phyloP scores from a whole-genome alignment of 805 yeast species.

The Blastobotrys chiropterorum region DNA sequence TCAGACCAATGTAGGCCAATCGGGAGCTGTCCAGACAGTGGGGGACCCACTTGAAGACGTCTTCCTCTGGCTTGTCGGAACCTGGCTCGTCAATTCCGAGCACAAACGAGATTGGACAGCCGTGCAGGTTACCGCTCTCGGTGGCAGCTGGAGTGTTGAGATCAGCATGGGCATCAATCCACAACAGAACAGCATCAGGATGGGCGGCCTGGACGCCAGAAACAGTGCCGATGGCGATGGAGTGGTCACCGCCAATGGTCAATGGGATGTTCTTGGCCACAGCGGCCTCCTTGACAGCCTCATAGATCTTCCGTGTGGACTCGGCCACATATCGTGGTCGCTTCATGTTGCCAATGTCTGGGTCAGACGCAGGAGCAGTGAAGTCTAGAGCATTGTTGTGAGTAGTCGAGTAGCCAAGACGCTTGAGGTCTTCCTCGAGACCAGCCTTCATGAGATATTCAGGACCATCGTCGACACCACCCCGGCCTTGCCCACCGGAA shows the following conservation, averaged over 20 bases:
- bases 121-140: constrained; percentile 87
- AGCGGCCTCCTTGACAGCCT: constrained; percentile 50
- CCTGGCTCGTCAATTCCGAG: constrained; percentile 52
- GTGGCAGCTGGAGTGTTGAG: constrained; percentile 83
- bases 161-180: constrained; percentile 99
- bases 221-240: constrained; percentile 90
- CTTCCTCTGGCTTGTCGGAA: constrained; percentile 35
- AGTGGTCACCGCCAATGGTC: constrained; percentile 95
- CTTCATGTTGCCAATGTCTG: constrained; percentile 53
- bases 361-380: constrained; percentile 38
- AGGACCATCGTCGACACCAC: constrained; percentile 96
- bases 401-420: constrained; percentile 68
- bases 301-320: constrained; percentile 58
- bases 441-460: constrained; percentile 69
- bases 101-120: constrained; percentile 90
- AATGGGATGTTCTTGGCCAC: constrained; percentile 53
- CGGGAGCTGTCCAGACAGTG: constrained; percentile 56
- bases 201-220: constrained; percentile 70
- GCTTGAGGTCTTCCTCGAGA: constrained; percentile 51
- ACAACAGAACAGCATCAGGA: constrained; percentile 84
- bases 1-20: constrained; percentile 86
- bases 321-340: constrained; percentile 73
- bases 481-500: constrained; percentile 90
- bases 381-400: constrained; percentile 29
- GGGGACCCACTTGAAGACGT: constrained; percentile 76